A percentile compares a stretch with the other conserved stretches of the same genome.
Evolutionary conservation across 306 rosid species (phyloP).

Genomic region (Inga laurina): DNA sequence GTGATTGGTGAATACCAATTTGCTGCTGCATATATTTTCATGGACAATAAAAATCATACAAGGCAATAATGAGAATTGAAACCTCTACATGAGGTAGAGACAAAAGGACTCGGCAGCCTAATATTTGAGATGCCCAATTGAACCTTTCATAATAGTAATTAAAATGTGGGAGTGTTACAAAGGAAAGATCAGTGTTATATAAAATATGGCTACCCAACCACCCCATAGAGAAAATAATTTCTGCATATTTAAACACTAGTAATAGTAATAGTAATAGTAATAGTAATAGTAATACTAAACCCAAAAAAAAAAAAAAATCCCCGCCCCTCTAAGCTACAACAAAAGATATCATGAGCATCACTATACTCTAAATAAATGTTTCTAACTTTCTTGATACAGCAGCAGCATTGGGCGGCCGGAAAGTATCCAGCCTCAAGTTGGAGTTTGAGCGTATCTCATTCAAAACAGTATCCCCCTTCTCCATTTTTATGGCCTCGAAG

Average conservation of each 20-base stretch:
- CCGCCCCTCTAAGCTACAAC: conserved; percentile 25
- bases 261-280: conserved; percentile 13
- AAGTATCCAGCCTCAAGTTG: conserved; percentile 59
- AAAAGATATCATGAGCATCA: conserved; percentile 56
- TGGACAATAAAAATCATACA: conserved; percentile 11
- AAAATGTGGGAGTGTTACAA: conserved; percentile 44
- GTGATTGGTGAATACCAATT: neutral
- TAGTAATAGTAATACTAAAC: conserved; percentile 15
- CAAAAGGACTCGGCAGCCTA: conserved; percentile 17
- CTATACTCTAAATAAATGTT: conserved; percentile 61
- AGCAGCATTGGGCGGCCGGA: conserved; percentile 55
- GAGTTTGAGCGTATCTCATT: conserved; percentile 47
- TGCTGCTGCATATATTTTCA: neutral
- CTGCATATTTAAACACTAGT: conserved; percentile 56
- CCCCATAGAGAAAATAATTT: conserved; percentile 45
- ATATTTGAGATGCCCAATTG: conserved; percentile 51
- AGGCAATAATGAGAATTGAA: neutral
- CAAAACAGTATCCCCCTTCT: conserved; percentile 61
- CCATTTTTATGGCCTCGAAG: conserved; percentile 60
- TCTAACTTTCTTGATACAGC: conserved; percentile 60
- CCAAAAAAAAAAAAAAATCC: conserved; percentile 22
- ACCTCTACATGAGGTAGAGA: conserved; percentile 12
- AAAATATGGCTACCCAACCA: conserved; percentile 23
- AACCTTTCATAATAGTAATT: conserved; percentile 52
- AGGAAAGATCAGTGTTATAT: neutral